Evolutionary conservation across 2,329 filamentous ascomycete species (phyloP).

Genomic region (Ophioceras dolichostomum): DNA sequence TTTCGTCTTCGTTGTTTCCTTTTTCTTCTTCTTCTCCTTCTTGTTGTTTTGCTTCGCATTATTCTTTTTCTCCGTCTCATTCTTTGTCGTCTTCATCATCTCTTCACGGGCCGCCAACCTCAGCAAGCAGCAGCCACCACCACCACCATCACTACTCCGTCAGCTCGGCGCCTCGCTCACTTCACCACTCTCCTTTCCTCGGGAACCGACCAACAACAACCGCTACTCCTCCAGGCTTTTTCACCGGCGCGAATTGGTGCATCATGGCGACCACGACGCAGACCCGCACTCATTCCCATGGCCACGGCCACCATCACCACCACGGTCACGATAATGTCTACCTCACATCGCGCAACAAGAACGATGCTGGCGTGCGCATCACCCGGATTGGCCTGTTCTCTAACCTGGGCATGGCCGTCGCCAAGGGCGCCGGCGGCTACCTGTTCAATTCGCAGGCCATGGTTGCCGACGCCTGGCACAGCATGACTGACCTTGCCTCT

Average conservation of each 20-base stretch:
- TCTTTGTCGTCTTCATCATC: conserved; percentile 1
- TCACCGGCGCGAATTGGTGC: no score
- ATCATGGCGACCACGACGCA: conserved; percentile 12
- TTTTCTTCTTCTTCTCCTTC: conserved; percentile 3
- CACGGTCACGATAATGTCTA: conserved; percentile 81
- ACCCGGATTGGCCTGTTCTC: conserved; percentile 80
- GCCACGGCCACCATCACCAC: conserved; percentile 33
- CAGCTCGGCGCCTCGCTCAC: conserved; percentile 2
- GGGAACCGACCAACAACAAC: not conserved
- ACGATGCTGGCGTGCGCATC: conserved; percentile 87
- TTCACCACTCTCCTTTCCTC: not conserved
- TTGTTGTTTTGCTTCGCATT: conserved; percentile 6
- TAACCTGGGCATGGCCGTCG: conserved; percentile 88
- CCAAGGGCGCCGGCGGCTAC: conserved; percentile 86
- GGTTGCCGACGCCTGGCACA: conserved; percentile 89
- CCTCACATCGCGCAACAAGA: conserved; percentile 69
- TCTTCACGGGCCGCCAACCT: not conserved
- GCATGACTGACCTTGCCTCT: conserved; percentile 86
- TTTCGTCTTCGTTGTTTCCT: no score
- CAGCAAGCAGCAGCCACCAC: not conserved
- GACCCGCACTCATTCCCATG: conserved; percentile 21
- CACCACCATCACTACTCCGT: not conserved
- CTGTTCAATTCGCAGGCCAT: conserved; percentile 90
- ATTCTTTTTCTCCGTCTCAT: conserved; percentile 2
- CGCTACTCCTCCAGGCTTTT: not conserved